Evolutionary conservation across 1,139 yeast genomes (phyloP).

Genomic region (Geotrichum candidum): DNA sequence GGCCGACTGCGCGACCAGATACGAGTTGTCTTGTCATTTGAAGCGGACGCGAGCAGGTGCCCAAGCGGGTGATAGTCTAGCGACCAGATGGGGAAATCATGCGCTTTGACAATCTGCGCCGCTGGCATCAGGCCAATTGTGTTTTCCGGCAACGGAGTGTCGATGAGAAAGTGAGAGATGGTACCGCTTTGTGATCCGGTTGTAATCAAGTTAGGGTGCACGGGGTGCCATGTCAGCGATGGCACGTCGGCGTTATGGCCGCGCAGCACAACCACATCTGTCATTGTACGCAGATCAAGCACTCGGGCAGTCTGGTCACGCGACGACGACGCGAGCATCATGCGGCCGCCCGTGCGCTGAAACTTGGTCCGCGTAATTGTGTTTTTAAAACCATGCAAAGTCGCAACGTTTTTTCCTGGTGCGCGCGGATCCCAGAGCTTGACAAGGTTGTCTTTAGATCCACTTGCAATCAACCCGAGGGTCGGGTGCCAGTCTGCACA

Average conservation of each 20-base stretch:
- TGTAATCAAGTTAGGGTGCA: constrained; percentile 70
- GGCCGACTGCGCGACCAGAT: constrained; percentile 95
- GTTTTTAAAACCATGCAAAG: constrained; percentile 88
- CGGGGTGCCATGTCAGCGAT: constrained; percentile 88
- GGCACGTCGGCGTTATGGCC: constrained; percentile 83
- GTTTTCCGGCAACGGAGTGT: constrained; percentile 39
- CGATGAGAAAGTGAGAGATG: constrained; percentile 67
- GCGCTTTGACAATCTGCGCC: constrained; percentile 74
- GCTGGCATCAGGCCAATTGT: constrained; percentile 32
- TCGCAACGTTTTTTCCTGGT: constrained; percentile 66
- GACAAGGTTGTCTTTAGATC: constrained; percentile 89
- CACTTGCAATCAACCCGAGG: constrained; percentile 56
- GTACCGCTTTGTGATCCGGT: constrained; percentile 91
- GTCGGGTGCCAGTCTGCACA: constrained; percentile 95
- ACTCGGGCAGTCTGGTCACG: constrained; percentile 84
- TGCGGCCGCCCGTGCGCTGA: constrained; percentile 58
- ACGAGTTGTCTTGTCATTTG: constrained; percentile 88
- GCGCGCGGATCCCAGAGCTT: constrained; percentile 96
- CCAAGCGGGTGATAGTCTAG: constrained; percentile 92
- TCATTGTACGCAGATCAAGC: constrained; percentile 81
- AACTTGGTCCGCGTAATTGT: constrained; percentile 80
- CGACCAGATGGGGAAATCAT: constrained; percentile 86
- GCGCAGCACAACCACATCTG: constrained; percentile 63
- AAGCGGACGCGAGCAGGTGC: constrained; percentile 83
- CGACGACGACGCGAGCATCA: constrained; percentile 78